Percentiles rank a stretch among this genome's conserved stretches.
Evolutionary conservation across 202 grass and related monocot genomes (phyloP).

Genomic region (Setaria viridis): DNA sequence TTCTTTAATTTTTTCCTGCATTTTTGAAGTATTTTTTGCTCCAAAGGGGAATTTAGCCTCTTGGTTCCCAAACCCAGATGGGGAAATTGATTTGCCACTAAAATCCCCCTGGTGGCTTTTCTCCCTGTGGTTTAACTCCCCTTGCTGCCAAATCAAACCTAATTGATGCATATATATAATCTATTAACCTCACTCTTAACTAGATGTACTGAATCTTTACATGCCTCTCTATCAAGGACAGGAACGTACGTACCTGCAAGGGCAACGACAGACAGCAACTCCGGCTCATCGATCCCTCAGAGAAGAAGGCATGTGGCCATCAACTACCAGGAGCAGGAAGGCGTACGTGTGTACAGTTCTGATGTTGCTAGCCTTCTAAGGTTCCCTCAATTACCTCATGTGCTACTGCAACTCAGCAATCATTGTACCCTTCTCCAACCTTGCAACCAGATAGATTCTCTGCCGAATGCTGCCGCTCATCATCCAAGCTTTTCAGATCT

Average conservation of each 20-base stretch:
- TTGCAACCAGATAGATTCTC: slow-evolving; percentile 8
- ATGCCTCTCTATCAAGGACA: neutral
- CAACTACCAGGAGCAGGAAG: neutral
- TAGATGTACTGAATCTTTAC: neutral
- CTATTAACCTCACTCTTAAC: no score
- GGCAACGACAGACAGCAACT: slow-evolving; percentile 4
- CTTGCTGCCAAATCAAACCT: no score
- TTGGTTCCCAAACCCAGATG: no score
- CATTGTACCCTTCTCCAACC: slow-evolving; percentile 38
- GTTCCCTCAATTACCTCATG: no score
- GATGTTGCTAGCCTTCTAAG: slow-evolving; percentile 45
- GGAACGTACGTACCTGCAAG: neutral
- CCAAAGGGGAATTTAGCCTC: no score
- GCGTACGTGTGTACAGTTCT: neutral
- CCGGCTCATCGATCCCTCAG: neutral
- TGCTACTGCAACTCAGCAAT: slow-evolving; percentile 18
- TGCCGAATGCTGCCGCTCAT: slow-evolving; percentile 25
- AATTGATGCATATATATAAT: no score
- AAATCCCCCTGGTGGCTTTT: no score
- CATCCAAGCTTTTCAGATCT: neutral
- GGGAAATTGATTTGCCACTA: no score
- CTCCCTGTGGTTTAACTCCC: no score
- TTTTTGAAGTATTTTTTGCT: no score
- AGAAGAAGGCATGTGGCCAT: neutral
- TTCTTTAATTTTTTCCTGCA: no score